These are phyloP conservation scores for Panus rudis DNA, from an alignment of 768 basidiomycete species.

Conservation along the genomic window DNA sequence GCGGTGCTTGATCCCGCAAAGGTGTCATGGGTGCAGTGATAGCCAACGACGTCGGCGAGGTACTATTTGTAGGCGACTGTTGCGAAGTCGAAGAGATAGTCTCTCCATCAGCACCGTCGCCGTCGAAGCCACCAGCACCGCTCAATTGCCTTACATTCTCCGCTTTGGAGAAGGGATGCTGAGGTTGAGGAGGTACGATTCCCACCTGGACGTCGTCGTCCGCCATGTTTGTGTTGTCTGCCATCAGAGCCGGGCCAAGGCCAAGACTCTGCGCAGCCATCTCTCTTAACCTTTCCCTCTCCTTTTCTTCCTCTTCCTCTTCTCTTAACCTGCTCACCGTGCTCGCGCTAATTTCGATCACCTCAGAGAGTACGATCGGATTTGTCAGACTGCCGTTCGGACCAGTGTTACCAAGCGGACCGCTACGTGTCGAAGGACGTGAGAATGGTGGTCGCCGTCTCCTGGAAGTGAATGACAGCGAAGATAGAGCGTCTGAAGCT, in stretches of 20 bases:
- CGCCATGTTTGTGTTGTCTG: slow-evolving; percentile 21
- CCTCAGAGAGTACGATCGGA: slow-evolving; percentile 51
- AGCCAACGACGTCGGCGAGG: neutral
- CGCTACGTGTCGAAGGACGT: slow-evolving; percentile 14
- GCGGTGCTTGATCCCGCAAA: neutral
- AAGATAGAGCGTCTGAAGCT: slow-evolving; percentile 19
- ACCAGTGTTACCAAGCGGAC: slow-evolving; percentile 11
- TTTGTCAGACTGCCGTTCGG: slow-evolving; percentile 19
- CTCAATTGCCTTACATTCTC: no score
- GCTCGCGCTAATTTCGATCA: slow-evolving; percentile 55
- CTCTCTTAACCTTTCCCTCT: slow-evolving; percentile 67
- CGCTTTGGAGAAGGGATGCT: neutral
- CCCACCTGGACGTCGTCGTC: slow-evolving; percentile 1
- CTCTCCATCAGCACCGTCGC: neutral
- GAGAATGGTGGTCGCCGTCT: slow-evolving; percentile 7
- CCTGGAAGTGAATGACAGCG: slow-evolving; percentile 7
- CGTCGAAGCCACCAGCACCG: neutral
- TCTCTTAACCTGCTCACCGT: slow-evolving; percentile 7
- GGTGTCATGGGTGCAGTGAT: neutral
- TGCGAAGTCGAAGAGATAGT: no score
- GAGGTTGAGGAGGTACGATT: slow-evolving; percentile 1
- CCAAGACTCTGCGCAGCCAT: slow-evolving; percentile 75
- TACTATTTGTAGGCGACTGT: neutral
- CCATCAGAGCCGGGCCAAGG: slow-evolving; percentile 46
- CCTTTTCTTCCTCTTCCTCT: slow-evolving; percentile 53